Evolutionary conservation across 331 rosid species (phyloP), one percentile per base, ranked within the genome.

Genomic region (Phaseolus coccineus): DNA sequence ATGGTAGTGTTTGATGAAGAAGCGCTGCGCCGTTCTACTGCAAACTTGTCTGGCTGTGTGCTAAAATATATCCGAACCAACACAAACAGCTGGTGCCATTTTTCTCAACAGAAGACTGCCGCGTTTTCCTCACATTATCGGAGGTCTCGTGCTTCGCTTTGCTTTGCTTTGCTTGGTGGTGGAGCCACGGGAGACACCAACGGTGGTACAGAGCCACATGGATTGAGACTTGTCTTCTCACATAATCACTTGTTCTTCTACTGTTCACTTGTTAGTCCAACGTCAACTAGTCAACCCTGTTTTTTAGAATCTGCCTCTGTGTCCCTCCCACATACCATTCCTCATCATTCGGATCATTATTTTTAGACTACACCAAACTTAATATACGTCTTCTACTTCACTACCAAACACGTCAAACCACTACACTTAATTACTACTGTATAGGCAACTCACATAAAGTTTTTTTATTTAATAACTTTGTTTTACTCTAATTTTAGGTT

Each of bases 141-240:
- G 51, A 61, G 79, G 10, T 40, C 22, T 19, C 22, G 22, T 19
- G 37, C 0, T 28, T 1, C 2, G 31, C 31, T 1, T 28, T 28
- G 31, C 2, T 28, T 35, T 35, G 39, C 4, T 79, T 81, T 79
- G 71, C 55, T 59, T 33, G 33, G 77, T 68, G 77, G 82, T 68
- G 77, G 82, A 87, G 89, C 77, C 50, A 86, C 74, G 79, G 90
- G 88, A 77, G 91, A 88, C 92, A 88, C 69, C 58, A 76, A 64
- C 77, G 71, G 44, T 68, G 8, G 56, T 74, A 57, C 77, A 58
- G 68, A 68, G 24, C 86, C 82, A 78, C 84, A 77, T 74, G 77
- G 87, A 72, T 57, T 65, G 78, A 33, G 71, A 81, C 76, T 75
- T 73, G 87, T 82, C 86, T 76, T 72, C 69, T 81, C 14, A 24